Percentiles rank a stretch among this genome's conserved stretches.
phyloP scores from a whole-genome alignment of 768 basidiomycete species.

The Mycena crocata region DNA sequence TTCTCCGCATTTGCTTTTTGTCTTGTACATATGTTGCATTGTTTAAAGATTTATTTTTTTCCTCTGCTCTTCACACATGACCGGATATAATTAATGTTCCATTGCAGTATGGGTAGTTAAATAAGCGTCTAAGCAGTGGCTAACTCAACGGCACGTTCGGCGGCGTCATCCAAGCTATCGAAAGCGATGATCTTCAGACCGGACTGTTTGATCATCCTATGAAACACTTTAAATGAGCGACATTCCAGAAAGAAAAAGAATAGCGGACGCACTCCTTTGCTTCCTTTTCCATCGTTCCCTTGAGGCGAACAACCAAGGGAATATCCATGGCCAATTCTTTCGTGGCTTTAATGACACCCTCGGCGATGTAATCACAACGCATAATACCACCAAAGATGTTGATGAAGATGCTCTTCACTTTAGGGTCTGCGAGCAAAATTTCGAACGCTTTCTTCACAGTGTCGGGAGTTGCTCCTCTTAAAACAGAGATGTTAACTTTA shows the following conservation, averaged over 20 bases:
- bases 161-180: conserved; percentile 94
- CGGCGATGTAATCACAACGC: conserved; percentile 98
- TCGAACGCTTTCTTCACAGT: conserved; percentile 99
- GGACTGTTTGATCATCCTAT: conserved; percentile 92
- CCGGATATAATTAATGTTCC: conserved; percentile 29
- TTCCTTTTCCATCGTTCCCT: conserved; percentile 96
- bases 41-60: conserved; percentile 37
- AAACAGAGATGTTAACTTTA: conserved; percentile 23
- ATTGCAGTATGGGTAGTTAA: conserved; percentile 24
- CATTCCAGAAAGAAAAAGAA: conserved; percentile 10
- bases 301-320: conserved; percentile 93
- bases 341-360: conserved; percentile 98
- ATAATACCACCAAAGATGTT: conserved; percentile 99
- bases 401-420: conserved; percentile 98
- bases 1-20: conserved; percentile 40
- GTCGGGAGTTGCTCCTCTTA: conserved; percentile 96
- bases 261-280: conserved; percentile 85
- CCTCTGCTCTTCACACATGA: background rate
- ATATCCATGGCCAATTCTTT: conserved; percentile 88
- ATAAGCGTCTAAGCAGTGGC: conserved; percentile 59
- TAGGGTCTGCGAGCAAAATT: conserved; percentile 88
- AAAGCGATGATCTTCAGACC: conserved; percentile 94
- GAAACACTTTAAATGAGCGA: conserved; percentile 32
- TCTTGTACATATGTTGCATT: conserved; percentile 55
- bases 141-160: conserved; percentile 80